phyloP scores from a whole-genome alignment of 2,329 filamentous ascomycete species.

The Epichloe sp. region DNA sequence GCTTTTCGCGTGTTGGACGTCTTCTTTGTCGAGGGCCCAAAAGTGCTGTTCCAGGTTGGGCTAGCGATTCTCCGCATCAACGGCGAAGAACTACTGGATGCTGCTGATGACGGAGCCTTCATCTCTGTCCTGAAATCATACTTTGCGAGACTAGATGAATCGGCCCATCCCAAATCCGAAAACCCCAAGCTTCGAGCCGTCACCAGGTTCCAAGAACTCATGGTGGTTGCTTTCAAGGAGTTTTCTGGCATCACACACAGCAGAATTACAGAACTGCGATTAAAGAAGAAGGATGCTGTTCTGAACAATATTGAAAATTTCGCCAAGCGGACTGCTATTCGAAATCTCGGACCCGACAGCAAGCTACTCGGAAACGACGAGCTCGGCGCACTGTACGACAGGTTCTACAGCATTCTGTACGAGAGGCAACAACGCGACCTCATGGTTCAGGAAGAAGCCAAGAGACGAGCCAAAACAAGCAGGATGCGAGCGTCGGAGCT shows the following conservation, averaged over 20 bases:
- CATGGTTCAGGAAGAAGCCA: slow-evolving; percentile 64
- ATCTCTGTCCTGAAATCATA: slow-evolving; percentile 94
- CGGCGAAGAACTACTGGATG: slow-evolving; percentile 87
- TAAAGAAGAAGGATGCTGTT: slow-evolving; percentile 89
- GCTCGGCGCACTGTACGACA: slow-evolving; percentile 80
- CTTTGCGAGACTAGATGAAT: slow-evolving; percentile 86
- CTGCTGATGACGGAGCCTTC: slow-evolving; percentile 87
- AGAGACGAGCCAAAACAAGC: slow-evolving; percentile 50
- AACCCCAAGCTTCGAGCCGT: slow-evolving; percentile 90
- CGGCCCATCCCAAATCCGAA: slow-evolving; percentile 87
- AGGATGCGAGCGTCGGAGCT: slow-evolving; percentile 24
- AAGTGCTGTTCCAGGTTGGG: slow-evolving; percentile 93
- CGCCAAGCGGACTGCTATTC: slow-evolving; percentile 88
- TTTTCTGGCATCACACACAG: slow-evolving; percentile 91
- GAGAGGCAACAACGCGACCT: slow-evolving; percentile 76
- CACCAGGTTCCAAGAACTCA: slow-evolving; percentile 91
- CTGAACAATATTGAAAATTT: slow-evolving; percentile 95
- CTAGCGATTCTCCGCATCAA: slow-evolving; percentile 96
- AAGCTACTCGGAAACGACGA: slow-evolving; percentile 80
- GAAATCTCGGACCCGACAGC: slow-evolving; percentile 90
- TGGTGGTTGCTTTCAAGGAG: slow-evolving; percentile 98
- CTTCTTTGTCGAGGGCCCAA: slow-evolving; percentile 95
- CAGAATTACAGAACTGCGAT: slow-evolving; percentile 75
- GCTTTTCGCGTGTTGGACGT: slow-evolving; percentile 94
- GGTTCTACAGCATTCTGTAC: slow-evolving; percentile 85